These are phyloP conservation scores for Suillus plorans DNA, from an alignment of 768 basidiomycete species.

Conservation along the genomic window DNA sequence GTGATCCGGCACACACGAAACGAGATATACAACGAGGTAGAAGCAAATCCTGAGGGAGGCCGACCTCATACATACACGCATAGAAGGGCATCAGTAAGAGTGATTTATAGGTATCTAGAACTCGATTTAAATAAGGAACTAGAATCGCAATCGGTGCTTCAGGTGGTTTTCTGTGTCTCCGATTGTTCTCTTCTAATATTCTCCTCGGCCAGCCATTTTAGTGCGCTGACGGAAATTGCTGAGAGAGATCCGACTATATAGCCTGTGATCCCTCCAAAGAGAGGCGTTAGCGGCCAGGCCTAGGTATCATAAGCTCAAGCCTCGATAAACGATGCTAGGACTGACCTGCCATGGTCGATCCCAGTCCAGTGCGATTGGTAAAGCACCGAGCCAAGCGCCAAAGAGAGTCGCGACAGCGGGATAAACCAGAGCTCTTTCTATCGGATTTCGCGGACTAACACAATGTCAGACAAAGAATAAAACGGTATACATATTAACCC, in stretches of 20 bases:
- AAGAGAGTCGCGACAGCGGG: constrained; percentile 69
- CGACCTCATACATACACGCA: too few species aligned
- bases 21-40: constrained; percentile 22
- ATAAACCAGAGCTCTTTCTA: constrained; percentile 80
- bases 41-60: constrained; percentile 19
- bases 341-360: constrained; percentile 95
- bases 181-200: constrained; percentile 27
- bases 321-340: constrained; percentile 8
- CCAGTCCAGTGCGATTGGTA: constrained; percentile 94
- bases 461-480: constrained; percentile 6
- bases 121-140: neutral
- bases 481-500: constrained; percentile 33
- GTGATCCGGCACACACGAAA: constrained; percentile 24
- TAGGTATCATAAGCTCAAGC: constrained; percentile 25
- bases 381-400: constrained; percentile 79
- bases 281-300: constrained; percentile 83
- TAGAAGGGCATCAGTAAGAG: constrained; percentile 4
- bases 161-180: constrained; percentile 24
- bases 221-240: constrained; percentile 48
- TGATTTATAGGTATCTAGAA: constrained; percentile 4
- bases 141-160: neutral
- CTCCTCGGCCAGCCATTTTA: constrained; percentile 39
- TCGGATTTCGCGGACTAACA: constrained; percentile 52
- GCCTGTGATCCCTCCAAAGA: constrained; percentile 69
- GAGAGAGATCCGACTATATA: constrained; percentile 59